Conservation (phyloP, 73 alveolate species). For the Blepharisma japonicum region DNA sequence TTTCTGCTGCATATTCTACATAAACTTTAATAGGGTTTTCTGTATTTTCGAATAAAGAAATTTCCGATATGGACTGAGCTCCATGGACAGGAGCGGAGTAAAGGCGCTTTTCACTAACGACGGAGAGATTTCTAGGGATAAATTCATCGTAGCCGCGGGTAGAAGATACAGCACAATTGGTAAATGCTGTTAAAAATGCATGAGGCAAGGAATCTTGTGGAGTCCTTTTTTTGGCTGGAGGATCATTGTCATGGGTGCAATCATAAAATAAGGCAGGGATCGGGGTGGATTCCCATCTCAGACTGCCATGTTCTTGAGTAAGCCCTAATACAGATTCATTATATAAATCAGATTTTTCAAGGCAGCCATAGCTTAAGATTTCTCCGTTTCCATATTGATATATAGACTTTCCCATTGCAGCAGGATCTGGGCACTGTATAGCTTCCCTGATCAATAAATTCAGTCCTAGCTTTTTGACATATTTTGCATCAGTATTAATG, state of each 20-base stretch:
- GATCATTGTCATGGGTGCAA: constrained; percentile 23
- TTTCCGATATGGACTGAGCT: not conserved
- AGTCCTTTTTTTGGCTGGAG: constrained; percentile 32
- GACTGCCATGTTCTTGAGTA: too few species aligned
- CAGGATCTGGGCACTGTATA: not conserved
- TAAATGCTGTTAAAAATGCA: not conserved
- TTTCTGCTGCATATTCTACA: not conserved
- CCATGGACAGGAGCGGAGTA: not conserved
- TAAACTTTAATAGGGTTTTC: not conserved
- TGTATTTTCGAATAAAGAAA: not conserved
- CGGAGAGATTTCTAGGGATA: constrained; percentile 8
- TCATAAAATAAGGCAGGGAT: constrained; percentile 24
- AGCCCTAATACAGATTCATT: not conserved
- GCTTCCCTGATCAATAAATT: not conserved
- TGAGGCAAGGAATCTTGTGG: constrained; percentile 28
- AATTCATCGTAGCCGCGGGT: constrained; percentile 34
- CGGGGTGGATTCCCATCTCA: not conserved
- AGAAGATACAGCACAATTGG: constrained; percentile 19
- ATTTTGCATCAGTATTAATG: not conserved
- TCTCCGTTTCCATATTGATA: not conserved
- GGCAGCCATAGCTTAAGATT: not conserved
- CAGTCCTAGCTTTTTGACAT: not conserved
- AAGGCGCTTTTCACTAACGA: constrained; percentile 22
- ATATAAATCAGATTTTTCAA: not conserved
- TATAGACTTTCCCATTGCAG: not conserved